A percentile compares a stretch with the other conserved stretches of the same genome.
Conservation (phyloP, 2,329 filamentous ascomycete genomes). For the Aspergillus ibericus region DNA sequence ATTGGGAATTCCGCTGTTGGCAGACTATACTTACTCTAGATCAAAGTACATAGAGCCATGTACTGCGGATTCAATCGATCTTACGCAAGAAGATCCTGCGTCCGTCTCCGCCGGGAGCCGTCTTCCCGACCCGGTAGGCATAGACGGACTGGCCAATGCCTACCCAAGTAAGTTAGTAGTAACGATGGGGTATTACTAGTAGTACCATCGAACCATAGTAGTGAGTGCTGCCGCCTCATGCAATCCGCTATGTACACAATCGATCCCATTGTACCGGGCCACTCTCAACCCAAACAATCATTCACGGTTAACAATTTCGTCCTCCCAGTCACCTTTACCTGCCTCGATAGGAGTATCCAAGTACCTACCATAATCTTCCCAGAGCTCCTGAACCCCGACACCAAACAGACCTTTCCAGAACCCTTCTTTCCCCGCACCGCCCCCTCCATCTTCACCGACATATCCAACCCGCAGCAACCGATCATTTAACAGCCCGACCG, state of each 20-base stretch:
- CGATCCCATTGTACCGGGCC: not conserved
- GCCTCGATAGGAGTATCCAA: constrained; percentile 39
- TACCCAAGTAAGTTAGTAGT: no score
- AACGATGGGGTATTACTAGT: no score
- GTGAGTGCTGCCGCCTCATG: no score
- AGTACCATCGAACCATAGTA: no score
- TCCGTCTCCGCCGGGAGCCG: not conserved
- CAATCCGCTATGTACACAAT: no score
- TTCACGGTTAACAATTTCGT: constrained; percentile 26
- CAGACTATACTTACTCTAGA: constrained; percentile 3
- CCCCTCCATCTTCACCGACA: constrained; percentile 25
- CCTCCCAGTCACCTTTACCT: constrained; percentile 25
- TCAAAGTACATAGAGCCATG: constrained; percentile 19
- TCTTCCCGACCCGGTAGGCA: not conserved
- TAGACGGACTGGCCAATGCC: not conserved
- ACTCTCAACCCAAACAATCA: constrained; percentile 5
- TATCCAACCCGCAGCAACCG: constrained; percentile 38
- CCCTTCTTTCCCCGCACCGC: not conserved
- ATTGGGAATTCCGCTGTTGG: constrained; percentile 8
- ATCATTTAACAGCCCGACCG: constrained; percentile 58
- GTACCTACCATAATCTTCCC: constrained; percentile 66
- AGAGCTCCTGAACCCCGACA: constrained; percentile 65
- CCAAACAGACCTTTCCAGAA: constrained; percentile 60
- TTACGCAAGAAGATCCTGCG: not conserved
- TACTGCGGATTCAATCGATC: constrained; percentile 24